phyloP scores from a whole-genome alignment of 2,329 filamentous ascomycete genomes.

The Botrytis fabae region DNA sequence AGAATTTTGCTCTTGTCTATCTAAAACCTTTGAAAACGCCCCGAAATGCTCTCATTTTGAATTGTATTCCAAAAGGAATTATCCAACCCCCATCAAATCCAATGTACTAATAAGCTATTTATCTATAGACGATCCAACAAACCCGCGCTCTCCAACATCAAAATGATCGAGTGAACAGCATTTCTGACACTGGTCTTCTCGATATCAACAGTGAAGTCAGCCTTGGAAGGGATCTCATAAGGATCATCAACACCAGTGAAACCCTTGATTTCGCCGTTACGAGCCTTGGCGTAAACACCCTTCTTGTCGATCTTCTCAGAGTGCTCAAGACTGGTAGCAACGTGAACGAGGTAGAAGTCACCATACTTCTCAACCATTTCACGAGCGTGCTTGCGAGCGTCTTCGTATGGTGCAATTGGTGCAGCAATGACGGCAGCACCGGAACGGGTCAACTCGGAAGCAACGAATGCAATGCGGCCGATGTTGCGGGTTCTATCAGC shows the following conservation, averaged over 20 bases:
- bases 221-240: constrained; percentile 81
- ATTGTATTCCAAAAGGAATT: constrained; percentile 4
- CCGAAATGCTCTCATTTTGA: neutral
- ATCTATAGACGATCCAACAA: constrained; percentile 67
- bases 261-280: constrained; percentile 89
- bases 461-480: constrained; percentile 92
- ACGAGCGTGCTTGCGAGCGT: constrained; percentile 72
- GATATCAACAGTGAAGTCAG: constrained; percentile 80
- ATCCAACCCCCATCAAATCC: constrained; percentile 7
- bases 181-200: constrained; percentile 87
- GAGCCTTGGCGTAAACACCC: constrained; percentile 82
- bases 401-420: constrained; percentile 91
- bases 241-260: constrained; percentile 99
- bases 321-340: constrained; percentile 88
- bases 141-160: constrained; percentile 86
- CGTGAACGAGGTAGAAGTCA: constrained; percentile 92
- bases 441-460: constrained; percentile 87
- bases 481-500: constrained; percentile 95
- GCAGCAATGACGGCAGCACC: constrained; percentile 94
- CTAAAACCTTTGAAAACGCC: constrained; percentile 10
- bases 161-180: constrained; percentile 94
- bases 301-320: constrained; percentile 94
- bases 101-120: constrained; percentile 11
- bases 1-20: constrained; percentile 7
- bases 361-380: constrained; percentile 86